Percentiles rank a stretch among this genome's conserved stretches.
These are phyloP conservation scores for Jatropha podagrica DNA, from an alignment of 441 rosid species.

Conservation along the genomic window DNA sequence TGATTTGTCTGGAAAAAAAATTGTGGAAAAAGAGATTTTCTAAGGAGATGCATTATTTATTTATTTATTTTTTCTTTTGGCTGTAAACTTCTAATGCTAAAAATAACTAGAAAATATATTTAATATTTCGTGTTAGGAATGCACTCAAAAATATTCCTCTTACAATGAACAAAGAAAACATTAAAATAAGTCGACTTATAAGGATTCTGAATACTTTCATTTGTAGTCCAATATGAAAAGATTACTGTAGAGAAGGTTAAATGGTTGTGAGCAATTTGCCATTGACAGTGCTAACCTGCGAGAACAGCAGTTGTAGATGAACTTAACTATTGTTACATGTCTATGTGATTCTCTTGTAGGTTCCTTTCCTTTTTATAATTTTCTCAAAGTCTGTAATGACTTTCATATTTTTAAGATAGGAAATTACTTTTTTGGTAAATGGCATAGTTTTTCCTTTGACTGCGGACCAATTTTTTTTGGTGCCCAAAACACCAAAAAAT, in stretches of 20 bases:
- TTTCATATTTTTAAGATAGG: background rate
- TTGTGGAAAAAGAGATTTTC: background rate
- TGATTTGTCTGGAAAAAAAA: background rate
- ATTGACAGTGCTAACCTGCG: background rate
- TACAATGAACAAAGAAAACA: background rate
- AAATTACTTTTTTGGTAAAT: background rate
- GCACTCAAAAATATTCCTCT: background rate
- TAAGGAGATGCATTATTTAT: background rate
- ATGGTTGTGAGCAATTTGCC: background rate
- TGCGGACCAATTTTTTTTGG: background rate
- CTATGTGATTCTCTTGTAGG: background rate
- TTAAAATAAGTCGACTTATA: no score
- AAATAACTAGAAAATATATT: background rate
- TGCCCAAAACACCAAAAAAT: background rate
- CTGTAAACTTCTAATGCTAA: background rate
- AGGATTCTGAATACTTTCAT: background rate
- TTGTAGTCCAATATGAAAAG: background rate
- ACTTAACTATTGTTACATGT: background rate
- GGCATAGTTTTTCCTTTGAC: slow-evolving; percentile 7
- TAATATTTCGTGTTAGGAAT: background rate
- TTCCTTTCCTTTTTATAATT: background rate
- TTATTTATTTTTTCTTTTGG: background rate
- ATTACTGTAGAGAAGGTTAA: background rate
- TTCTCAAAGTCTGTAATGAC: background rate
- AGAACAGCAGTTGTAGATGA: background rate